A percentile compares a stretch with the other conserved stretches of the same genome.
Evolutionary conservation across 2,329 filamentous ascomycete genomes (phyloP).

Genomic region (Phoma herbarum): DNA sequence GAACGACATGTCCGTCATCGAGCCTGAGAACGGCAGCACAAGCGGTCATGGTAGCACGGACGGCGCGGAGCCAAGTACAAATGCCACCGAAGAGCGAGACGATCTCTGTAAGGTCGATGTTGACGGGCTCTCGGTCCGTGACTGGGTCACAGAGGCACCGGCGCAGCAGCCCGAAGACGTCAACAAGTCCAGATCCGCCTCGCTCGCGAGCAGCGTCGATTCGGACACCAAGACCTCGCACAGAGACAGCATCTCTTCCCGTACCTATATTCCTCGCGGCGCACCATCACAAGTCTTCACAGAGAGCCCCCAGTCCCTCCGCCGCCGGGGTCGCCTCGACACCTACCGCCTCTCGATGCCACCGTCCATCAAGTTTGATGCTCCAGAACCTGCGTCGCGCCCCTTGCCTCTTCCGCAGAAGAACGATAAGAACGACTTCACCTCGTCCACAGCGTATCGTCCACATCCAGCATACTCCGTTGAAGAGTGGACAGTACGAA

Average conservation of each 20-base stretch:
- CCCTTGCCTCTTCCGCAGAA: slow-evolving; percentile 35
- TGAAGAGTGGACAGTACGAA: slow-evolving; percentile 39
- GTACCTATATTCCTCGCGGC: slow-evolving; percentile 28
- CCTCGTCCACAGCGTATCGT: slow-evolving; percentile 29
- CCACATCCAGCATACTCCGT: slow-evolving; percentile 37
- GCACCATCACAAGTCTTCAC: slow-evolving; percentile 9
- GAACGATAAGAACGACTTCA: slow-evolving; percentile 25
- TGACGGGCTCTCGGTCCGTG: neutral
- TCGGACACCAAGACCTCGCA: neutral
- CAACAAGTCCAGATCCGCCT: neutral
- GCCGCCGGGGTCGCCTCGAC: slow-evolving; percentile 10
- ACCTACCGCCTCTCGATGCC: slow-evolving; percentile 38
- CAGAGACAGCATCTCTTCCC: slow-evolving; percentile 4
- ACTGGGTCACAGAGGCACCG: neutral
- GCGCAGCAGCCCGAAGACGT: neutral
- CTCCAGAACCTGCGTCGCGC: slow-evolving; percentile 20
- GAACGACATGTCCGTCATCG: slow-evolving; percentile 38
- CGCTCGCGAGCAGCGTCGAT: neutral
- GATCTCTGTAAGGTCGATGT: neutral
- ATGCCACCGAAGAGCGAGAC: neutral
- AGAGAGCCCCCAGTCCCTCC: slow-evolving; percentile 15
- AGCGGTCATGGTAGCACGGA: neutral
- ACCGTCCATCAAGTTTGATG: slow-evolving; percentile 32
- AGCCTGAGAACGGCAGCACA: slow-evolving; percentile 26
- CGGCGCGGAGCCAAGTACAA: neutral